Base-by-base conservation (phyloP, 768 basidiomycete species). In the Strobilomyces echinocephalus region DNA sequence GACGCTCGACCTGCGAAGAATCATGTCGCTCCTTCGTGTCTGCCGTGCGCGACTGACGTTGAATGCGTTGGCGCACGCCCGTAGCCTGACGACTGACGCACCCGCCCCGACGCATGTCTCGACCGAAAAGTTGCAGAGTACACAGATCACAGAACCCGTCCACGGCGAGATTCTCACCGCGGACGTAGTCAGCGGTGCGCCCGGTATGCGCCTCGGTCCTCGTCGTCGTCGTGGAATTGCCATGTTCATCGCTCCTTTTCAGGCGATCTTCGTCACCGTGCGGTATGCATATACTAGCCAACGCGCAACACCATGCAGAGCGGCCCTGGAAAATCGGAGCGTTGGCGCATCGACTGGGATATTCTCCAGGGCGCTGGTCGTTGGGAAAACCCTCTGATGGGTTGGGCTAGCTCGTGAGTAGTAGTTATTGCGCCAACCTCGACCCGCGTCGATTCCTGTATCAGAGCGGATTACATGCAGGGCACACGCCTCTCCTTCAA, bases 301-400 rank as follows among this genome's bases (percentile, higher is more conserved):
- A 85, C 94, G 6, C 85, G 89, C 53, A 92, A 91, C 61, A 95
- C 95, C 4, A 97, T 95, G 84, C 94, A 97, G 72, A 94, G 91
- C 50, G 95, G 91, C 46, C 79, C 84, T 39, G 85, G 83, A 49
- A 94, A 94, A 72, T 81, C 83, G 11, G 81, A 87, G 59, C 84
- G 88, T 62, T 99, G 95, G 95, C 78, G 91, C 59, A 83, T 99
- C 64, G 95, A 98, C 71, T 98, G 86, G 77, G 95, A 98, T 63
- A 84, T 84, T 52, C 75, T 97, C n/a, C 83, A 82, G 53, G 92
- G 95, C 34, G 85, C 81, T 28, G 93, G 91, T 12, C 80, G 95
- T 48, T 99, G 95, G 95, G 94, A 97, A 79, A 99, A 98, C 66
- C 91, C 92, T 5, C 69, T 99, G 60, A 99, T 98, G 91, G 95